Base-by-base conservation (phyloP, 306 rosid genomes). In the Pyrus bretschneideri region DNA sequence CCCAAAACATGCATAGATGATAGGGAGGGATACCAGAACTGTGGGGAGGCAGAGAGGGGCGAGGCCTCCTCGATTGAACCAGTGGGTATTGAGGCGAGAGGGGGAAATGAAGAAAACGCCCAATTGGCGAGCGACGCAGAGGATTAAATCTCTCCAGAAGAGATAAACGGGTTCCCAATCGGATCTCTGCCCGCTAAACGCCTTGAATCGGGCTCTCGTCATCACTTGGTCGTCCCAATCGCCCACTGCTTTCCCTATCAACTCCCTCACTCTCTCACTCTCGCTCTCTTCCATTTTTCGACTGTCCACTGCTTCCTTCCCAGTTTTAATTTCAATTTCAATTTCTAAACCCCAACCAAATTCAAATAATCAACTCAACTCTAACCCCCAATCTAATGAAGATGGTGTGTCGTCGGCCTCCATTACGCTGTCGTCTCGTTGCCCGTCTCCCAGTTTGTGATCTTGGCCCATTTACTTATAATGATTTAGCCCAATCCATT, bases 11-110 rank as follows among this genome's bases (percentile, higher is more conserved):
- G 19, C 11, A 60, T 22, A 60, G 30, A 11, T 30, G 31, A 12
- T 8, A 60, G 11, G 27, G 11, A 61, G 38, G n/a, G 86, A 78
- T 70, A 93, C 98, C 96, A 94, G 62, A 5, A 94, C 98, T 75
- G 81, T 83, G 64, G 89, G 91, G 19, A 94, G 83, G 76, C 96
- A 94, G 52, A 94, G 63, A 49, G 98, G 97, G 74, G 84, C 83
- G 82, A 94, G 80, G n/a, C 97, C 96, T 63, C 91, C 93, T 46
- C 89, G 87, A 81, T 85, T 83, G 81, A 93, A 93, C 96, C 98
- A 94, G 4, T 69, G 84, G 74, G 82, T 87, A 64, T 79, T 90
- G 1, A 93, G 84, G 82, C 85, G 83, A 31, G 89, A 84, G 44
- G 97, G 92, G 57, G 45, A 78, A 73, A 94, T 72, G 70, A 85